These are phyloP conservation scores for Neurospora sp. DNA, from an alignment of 495 filamentous ascomycete species.

Conservation along the genomic window DNA sequence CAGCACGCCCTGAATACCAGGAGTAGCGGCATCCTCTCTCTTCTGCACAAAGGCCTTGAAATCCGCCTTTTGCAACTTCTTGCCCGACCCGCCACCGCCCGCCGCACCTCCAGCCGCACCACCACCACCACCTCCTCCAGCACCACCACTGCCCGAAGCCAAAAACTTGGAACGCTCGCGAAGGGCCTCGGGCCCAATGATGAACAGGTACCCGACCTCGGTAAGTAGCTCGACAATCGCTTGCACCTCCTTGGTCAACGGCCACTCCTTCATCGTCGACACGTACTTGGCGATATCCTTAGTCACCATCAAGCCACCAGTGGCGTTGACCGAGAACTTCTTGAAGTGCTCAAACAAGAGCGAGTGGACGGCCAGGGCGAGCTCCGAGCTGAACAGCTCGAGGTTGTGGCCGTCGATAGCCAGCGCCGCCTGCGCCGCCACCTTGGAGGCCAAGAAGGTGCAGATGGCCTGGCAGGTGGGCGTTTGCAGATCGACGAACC, in stretches of 20 bases:
- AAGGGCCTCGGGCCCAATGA: slow-evolving; percentile 83
- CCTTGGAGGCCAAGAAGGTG: slow-evolving; percentile 55
- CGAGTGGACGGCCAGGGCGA: slow-evolving; percentile 64
- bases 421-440: slow-evolving; percentile 47
- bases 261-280: slow-evolving; percentile 64
- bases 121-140: neutral
- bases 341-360: slow-evolving; percentile 89
- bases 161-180: slow-evolving; percentile 58
- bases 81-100: slow-evolving; percentile 28
- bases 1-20: slow-evolving; percentile 73
- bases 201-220: slow-evolving; percentile 94
- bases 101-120: neutral
- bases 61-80: slow-evolving; percentile 54
- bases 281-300: slow-evolving; percentile 93
- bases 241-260: slow-evolving; percentile 58
- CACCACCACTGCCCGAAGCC: slow-evolving; percentile 21
- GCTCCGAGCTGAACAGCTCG: slow-evolving; percentile 67
- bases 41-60: slow-evolving; percentile 73
- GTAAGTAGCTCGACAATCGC: slow-evolving; percentile 69
- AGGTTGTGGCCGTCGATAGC: slow-evolving; percentile 73
- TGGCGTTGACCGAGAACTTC: slow-evolving; percentile 80
- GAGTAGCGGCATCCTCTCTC: slow-evolving; percentile 70
- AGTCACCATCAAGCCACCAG: slow-evolving; percentile 86
- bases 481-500: slow-evolving; percentile 75
- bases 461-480: slow-evolving; percentile 70